phyloP scores from a whole-genome alignment of 805 yeast species.

The Monosporozyma yasuniensis region DNA sequence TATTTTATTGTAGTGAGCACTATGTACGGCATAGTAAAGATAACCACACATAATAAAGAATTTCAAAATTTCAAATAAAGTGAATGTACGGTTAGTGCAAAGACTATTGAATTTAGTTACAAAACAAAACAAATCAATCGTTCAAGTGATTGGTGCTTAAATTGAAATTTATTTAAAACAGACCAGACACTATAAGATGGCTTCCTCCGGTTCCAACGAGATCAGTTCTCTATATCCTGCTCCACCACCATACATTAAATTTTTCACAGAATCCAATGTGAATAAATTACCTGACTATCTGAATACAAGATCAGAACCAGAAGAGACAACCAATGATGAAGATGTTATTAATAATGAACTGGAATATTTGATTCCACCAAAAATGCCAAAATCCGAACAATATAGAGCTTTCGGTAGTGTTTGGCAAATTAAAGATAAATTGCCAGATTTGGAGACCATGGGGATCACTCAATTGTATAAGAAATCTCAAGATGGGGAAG shows the following conservation, averaged over 20 bases:
- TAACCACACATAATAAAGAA: neutral
- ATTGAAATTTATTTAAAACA: neutral
- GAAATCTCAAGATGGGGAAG: constrained; percentile 14
- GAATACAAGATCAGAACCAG: constrained; percentile 10
- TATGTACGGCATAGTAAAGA: neutral
- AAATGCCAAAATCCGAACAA: constrained; percentile 48
- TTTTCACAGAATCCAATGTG: constrained; percentile 64
- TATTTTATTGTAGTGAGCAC: neutral
- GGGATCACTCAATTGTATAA: constrained; percentile 70
- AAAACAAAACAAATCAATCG: neutral
- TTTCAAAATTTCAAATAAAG: neutral
- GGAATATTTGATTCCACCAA: constrained; percentile 56
- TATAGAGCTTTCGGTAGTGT: constrained; percentile 85
- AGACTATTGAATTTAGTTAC: too few species aligned
- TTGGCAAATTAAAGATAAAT: constrained; percentile 71
- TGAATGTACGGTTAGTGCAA: neutral
- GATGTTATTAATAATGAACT: constrained; percentile 21
- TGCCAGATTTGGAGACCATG: constrained; percentile 65
- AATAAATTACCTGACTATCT: constrained; percentile 31
- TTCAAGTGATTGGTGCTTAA: neutral
- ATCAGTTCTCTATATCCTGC: constrained; percentile 82
- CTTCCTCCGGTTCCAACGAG: constrained; percentile 13
- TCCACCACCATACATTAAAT: constrained; percentile 77
- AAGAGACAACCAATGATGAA: neutral
- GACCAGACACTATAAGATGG: neutral